Evolutionary conservation across 2,329 filamentous ascomycete species (phyloP).

Genomic region (Helminthosporium solani): DNA sequence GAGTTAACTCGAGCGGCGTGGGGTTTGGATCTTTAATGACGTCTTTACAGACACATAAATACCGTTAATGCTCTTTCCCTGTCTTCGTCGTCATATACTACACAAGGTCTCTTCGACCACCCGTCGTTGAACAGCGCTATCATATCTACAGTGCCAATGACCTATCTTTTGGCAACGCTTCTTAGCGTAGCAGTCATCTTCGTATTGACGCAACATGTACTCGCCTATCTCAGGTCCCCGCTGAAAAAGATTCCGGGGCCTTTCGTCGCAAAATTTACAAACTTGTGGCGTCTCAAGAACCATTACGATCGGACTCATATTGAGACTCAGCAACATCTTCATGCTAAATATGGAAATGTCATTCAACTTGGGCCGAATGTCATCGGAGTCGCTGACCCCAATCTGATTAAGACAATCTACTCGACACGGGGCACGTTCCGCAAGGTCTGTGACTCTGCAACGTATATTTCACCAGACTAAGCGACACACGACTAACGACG

Average conservation of each 20-base stretch:
- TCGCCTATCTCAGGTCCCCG: conserved; percentile 30
- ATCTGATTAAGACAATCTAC: conserved; percentile 37
- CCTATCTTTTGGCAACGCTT: conserved; percentile 15
- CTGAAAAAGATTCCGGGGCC: conserved; percentile 37
- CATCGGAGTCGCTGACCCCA: conserved; percentile 31
- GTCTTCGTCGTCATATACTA: not conserved
- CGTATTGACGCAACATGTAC: conserved; percentile 19
- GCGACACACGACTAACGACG: not conserved
- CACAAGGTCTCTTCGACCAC: not conserved
- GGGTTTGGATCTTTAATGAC: too few species aligned
- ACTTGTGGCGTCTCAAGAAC: conserved; percentile 33
- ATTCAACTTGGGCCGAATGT: conserved; percentile 34
- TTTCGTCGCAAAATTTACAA: conserved; percentile 34
- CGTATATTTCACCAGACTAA: not conserved
- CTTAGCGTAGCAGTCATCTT: conserved; percentile 15
- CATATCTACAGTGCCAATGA: conserved; percentile 13
- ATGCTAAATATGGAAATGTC: conserved; percentile 30
- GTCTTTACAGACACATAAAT: too few species aligned
- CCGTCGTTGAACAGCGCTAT: conserved; percentile 6
- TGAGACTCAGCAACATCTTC: conserved; percentile 31
- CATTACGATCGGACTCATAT: conserved; percentile 33
- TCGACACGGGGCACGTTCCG: conserved; percentile 33
- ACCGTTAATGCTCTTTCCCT: too few species aligned
- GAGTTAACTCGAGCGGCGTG: too few species aligned
- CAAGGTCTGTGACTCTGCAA: conserved; percentile 19